phyloP scores from a whole-genome alignment of 2,329 filamentous ascomycete genomes.

The Rhinocladiella similis region DNA sequence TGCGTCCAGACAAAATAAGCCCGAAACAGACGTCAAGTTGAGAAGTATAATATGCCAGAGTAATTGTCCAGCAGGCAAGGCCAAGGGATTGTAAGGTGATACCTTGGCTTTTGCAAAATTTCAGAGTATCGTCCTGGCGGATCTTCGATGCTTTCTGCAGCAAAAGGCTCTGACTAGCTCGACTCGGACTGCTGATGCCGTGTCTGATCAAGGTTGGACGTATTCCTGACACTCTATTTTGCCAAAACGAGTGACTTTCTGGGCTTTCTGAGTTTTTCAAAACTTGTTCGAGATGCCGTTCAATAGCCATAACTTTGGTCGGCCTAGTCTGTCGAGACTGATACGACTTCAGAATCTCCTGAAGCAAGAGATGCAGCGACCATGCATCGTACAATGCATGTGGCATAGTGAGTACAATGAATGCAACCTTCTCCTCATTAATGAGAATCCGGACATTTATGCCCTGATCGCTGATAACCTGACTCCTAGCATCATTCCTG shows the following conservation, averaged over 20 bases:
- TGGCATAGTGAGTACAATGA: conserved; percentile 69
- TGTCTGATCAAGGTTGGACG: conserved; percentile 6
- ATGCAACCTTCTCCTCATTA: conserved; percentile 34
- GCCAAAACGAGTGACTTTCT: conserved; percentile 67
- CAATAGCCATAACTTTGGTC: neutral
- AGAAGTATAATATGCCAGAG: conserved; percentile 63
- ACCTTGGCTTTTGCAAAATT: conserved; percentile 65
- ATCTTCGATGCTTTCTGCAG: conserved; percentile 49
- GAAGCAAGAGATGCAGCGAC: conserved; percentile 74
- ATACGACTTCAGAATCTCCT: conserved; percentile 44
- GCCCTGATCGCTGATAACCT: neutral
- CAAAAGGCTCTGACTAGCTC: conserved; percentile 37
- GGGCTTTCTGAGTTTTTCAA: conserved; percentile 51
- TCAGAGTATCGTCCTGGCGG: conserved; percentile 43
- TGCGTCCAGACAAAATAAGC: conserved; percentile 80
- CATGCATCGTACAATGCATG: conserved; percentile 90
- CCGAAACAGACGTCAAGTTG: conserved; percentile 79
- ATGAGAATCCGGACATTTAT: conserved; percentile 39
- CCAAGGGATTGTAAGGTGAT: conserved; percentile 76
- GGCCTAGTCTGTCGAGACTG: neutral
- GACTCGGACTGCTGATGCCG: neutral
- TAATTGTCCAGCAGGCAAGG: conserved; percentile 73
- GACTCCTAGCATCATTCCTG: conserved; percentile 22
- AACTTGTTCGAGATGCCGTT: conserved; percentile 53
- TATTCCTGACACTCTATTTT: conserved; percentile 54